Evolutionary conservation across 2,329 filamentous ascomycete species (phyloP).

Genomic region (Zarea fungicola): DNA sequence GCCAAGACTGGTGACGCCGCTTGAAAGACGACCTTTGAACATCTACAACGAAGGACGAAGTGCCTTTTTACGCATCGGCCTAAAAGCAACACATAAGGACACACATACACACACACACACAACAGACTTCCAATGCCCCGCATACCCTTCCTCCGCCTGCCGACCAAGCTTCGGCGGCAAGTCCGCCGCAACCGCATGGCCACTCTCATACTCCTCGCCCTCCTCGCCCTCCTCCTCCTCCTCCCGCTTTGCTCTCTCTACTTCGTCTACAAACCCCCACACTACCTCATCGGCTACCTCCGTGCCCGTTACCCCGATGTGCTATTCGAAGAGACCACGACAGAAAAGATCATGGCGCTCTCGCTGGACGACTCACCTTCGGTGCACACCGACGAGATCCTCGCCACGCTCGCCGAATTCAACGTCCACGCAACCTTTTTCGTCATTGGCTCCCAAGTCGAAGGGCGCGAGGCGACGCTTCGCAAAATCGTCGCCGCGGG

Average conservation of each 20-base stretch:
- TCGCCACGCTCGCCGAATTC: slow-evolving; percentile 60
- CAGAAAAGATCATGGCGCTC: slow-evolving; percentile 66
- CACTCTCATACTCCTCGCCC: slow-evolving; percentile 41
- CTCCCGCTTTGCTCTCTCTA: slow-evolving; percentile 49
- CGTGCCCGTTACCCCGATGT: slow-evolving; percentile 70
- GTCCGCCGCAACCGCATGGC: slow-evolving; percentile 55
- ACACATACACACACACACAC: neutral
- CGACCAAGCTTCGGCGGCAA: slow-evolving; percentile 51
- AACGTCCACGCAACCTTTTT: slow-evolving; percentile 79
- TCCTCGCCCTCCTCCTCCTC: slow-evolving; percentile 32
- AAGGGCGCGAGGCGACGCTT: slow-evolving; percentile 46
- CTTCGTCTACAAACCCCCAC: slow-evolving; percentile 75
- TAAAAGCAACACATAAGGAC: too few species aligned
- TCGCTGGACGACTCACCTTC: slow-evolving; percentile 87
- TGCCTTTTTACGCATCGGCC: too few species aligned
- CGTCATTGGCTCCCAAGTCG: slow-evolving; percentile 74
- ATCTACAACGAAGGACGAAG: too few species aligned
- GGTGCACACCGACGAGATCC: slow-evolving; percentile 62
- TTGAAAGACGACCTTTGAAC: too few species aligned
- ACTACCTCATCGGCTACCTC: slow-evolving; percentile 64
- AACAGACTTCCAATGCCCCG: slow-evolving; percentile 27
- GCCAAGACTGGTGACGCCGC: too few species aligned
- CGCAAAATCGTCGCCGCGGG: slow-evolving; percentile 53
- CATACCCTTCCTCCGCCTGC: slow-evolving; percentile 47
- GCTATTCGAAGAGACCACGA: slow-evolving; percentile 61